These are phyloP conservation scores for Allodekkera sacchari DNA, from an alignment of 805 yeast species.

Conservation along the genomic window DNA sequence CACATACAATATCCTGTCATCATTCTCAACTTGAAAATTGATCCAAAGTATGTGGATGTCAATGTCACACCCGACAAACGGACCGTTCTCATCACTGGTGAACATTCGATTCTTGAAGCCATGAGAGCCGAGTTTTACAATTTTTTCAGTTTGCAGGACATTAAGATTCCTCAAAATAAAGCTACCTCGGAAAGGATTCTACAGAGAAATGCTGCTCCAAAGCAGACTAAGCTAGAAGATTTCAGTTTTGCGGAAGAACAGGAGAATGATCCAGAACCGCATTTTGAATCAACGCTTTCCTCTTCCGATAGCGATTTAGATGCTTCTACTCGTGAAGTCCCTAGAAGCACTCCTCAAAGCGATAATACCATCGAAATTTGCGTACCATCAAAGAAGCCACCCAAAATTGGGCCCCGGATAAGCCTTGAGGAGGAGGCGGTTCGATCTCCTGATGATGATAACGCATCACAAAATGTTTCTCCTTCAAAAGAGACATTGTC, in stretches of 20 bases:
- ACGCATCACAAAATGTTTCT: too few species aligned
- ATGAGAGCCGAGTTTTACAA: conserved; percentile 41
- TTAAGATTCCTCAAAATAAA: conserved; percentile 17
- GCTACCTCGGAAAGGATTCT: background rate
- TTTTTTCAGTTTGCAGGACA: conserved; percentile 33
- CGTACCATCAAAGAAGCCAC: too few species aligned
- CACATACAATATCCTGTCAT: conserved; percentile 66
- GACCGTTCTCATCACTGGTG: conserved; percentile 60
- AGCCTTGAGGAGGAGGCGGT: too few species aligned
- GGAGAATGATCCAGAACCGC: too few species aligned
- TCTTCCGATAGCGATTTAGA: too few species aligned
- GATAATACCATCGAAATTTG: too few species aligned
- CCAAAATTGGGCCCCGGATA: too few species aligned
- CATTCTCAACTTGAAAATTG: conserved; percentile 49
- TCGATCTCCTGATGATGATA: too few species aligned
- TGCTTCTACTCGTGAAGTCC: too few species aligned
- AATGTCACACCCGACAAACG: conserved; percentile 92
- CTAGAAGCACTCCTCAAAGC: too few species aligned
- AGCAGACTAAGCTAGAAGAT: conserved; percentile 2
- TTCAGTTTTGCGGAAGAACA: background rate
- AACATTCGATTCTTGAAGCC: conserved; percentile 45
- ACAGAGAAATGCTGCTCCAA: background rate
- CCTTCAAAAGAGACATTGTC: too few species aligned
- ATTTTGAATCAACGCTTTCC: too few species aligned
- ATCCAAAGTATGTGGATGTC: conserved; percentile 55